Conservation (phyloP, 106 monocot genomes). For the Dendrobium huoshanense region DNA sequence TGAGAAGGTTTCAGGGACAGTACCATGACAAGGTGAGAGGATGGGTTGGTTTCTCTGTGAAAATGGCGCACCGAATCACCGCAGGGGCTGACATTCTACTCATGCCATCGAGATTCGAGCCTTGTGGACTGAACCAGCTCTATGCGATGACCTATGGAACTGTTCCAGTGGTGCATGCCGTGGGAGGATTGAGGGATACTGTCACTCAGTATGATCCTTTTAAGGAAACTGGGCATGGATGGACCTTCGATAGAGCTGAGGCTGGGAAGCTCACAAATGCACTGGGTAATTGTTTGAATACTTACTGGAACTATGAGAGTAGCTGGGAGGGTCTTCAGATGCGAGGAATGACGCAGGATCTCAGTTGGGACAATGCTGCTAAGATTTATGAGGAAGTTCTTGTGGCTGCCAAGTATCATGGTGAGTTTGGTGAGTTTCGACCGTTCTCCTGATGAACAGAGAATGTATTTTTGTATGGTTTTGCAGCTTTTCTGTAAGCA, state of each 20-base stretch:
- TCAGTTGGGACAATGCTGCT: constrained; percentile 90
- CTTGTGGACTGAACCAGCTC: constrained; percentile 92
- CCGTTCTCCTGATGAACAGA: too few species aligned
- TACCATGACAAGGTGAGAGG: constrained; percentile 55
- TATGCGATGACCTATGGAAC: constrained; percentile 89
- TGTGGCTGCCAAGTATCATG: constrained; percentile 88
- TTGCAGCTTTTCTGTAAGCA: too few species aligned
- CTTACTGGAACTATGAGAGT: constrained; percentile 63
- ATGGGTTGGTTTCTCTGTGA: constrained; percentile 86
- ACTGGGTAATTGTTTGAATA: constrained; percentile 55
- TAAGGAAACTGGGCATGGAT: constrained; percentile 51
- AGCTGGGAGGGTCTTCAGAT: constrained; percentile 86
- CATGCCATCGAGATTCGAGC: constrained; percentile 94
- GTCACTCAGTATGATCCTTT: constrained; percentile 72
- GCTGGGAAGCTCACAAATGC: constrained; percentile 46
- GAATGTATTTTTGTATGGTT: too few species aligned
- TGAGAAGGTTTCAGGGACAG: constrained; percentile 38
- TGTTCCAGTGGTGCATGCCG: constrained; percentile 84
- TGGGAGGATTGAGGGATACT: constrained; percentile 76
- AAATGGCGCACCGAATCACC: constrained; percentile 72
- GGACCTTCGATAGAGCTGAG: constrained; percentile 81
- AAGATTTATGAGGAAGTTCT: constrained; percentile 77
- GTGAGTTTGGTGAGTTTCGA: constrained; percentile 58
- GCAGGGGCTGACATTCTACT: constrained; percentile 71
- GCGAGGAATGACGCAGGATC: constrained; percentile 79